Evolutionary conservation across 495 filamentous ascomycete species (phyloP).

Genomic region (Margaritispora aquatica): DNA sequence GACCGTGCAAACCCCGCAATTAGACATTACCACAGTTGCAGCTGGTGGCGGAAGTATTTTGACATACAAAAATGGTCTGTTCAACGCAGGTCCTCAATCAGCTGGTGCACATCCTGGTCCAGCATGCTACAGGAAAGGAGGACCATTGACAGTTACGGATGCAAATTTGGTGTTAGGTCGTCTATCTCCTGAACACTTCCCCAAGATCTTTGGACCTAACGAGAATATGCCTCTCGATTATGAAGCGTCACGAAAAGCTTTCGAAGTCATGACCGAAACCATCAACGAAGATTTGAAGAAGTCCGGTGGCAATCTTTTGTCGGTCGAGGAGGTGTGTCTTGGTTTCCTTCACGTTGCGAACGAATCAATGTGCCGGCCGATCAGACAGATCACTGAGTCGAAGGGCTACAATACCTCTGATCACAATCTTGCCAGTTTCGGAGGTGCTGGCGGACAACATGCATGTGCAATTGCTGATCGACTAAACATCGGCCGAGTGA

Average conservation of each 20-base stretch:
- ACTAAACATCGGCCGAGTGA: conserved; percentile 37
- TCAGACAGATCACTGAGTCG: conserved; percentile 47
- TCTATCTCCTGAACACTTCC: conserved; percentile 26
- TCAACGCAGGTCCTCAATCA: conserved; percentile 35
- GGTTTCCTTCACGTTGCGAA: conserved; percentile 50
- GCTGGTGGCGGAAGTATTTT: conserved; percentile 37
- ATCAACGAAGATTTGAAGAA: conserved; percentile 40
- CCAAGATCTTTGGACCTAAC: conserved; percentile 26
- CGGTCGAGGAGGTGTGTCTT: conserved; percentile 34
- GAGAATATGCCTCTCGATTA: conserved; percentile 25
- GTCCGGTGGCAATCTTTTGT: conserved; percentile 13
- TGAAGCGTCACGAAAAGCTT: conserved; percentile 17
- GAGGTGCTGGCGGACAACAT: conserved; percentile 50
- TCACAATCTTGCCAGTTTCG: conserved; percentile 48
- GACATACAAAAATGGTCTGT: conserved; percentile 31
- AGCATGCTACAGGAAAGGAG: conserved; percentile 34
- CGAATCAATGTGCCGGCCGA: conserved; percentile 48
- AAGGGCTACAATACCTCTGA: conserved; percentile 43
- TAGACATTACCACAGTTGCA: conserved; percentile 35
- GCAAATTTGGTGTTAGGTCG: conserved; percentile 34
- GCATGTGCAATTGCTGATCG: conserved; percentile 30
- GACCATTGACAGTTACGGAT: conserved; percentile 35
- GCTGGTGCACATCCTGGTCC: conserved; percentile 31
- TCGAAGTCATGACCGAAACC: conserved; percentile 26
- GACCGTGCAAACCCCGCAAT: conserved; percentile 29